Conservation (phyloP, 2,329 filamentous ascomycete species). For the Juglanconis oblonga region DNA sequence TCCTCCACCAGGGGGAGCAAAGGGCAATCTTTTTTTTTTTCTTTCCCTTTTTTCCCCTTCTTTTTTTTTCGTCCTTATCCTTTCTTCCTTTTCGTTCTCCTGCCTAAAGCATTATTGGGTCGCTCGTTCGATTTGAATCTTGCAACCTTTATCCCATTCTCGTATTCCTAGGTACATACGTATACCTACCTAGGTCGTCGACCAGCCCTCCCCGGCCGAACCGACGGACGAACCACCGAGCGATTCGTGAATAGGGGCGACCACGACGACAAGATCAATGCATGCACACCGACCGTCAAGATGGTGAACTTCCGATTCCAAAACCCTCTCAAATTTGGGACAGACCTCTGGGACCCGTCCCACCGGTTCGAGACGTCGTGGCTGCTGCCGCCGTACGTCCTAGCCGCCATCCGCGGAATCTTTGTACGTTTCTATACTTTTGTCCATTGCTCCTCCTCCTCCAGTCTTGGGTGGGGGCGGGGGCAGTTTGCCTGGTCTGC, state of each 20-base stretch:
- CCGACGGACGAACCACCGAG: background rate
- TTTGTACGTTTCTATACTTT: conserved; percentile 40
- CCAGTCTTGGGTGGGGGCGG: too few species aligned
- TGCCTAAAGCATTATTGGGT: background rate
- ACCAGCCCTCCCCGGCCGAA: background rate
- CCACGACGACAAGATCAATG: background rate
- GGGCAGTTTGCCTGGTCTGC: background rate
- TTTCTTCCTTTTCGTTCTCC: background rate
- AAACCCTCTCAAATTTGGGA: conserved; percentile 34
- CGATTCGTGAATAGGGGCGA: background rate
- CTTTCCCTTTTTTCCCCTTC: background rate
- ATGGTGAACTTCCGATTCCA: conserved; percentile 11
- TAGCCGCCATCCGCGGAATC: conserved; percentile 56
- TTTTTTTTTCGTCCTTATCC: background rate
- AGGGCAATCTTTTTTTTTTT: too few species aligned
- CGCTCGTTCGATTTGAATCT: background rate
- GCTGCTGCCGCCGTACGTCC: conserved; percentile 64
- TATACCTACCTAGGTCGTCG: background rate
- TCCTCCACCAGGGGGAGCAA: too few species aligned
- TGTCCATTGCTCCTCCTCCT: background rate
- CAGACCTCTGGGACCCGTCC: conserved; percentile 48
- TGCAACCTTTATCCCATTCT: too few species aligned
- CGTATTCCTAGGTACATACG: too few species aligned
- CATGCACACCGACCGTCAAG: background rate
- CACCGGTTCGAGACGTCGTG: conserved; percentile 78